Percentiles rank a stretch among this genome's conserved stretches.
Conservation (phyloP, 1,284 basidiomycete genomes). For the Boletellus deceptivus region DNA sequence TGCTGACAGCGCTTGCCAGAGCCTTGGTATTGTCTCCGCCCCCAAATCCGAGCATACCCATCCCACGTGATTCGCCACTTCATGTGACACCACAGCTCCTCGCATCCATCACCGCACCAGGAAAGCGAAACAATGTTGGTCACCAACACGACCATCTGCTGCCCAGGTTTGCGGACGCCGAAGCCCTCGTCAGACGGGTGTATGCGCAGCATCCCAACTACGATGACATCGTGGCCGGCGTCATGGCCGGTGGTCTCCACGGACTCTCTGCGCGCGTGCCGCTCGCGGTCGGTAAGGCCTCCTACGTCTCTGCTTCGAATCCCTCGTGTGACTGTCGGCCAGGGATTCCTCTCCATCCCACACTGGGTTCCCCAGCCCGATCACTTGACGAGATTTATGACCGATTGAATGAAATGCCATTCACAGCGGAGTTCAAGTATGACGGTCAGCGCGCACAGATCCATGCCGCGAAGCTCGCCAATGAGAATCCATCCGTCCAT, state of each 20-base stretch:
- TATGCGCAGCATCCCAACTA: conserved; percentile 91
- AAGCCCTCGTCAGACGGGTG: conserved; percentile 67
- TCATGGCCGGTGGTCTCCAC: conserved; percentile 62
- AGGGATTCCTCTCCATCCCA: conserved; percentile 72
- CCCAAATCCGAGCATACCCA: conserved; percentile 18
- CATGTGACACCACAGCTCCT: conserved; percentile 42
- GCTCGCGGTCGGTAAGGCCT: conserved; percentile 66
- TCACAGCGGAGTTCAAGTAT: conserved; percentile 82
- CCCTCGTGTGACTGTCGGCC: conserved; percentile 11
- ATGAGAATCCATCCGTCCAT: conserved; percentile 50
- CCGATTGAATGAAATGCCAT: conserved; percentile 64
- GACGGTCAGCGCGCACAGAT: conserved; percentile 89
- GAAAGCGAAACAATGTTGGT: conserved; percentile 43
- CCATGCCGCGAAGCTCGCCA: conserved; percentile 56
- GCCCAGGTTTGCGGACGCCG: conserved; percentile 51
- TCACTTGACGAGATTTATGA: conserved; percentile 84
- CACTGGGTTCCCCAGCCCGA: conserved; percentile 81
- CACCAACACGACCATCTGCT: conserved; percentile 45
- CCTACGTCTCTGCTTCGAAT: conserved; percentile 33
- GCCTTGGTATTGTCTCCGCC: conserved; percentile 70
- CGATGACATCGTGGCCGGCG: conserved; percentile 69
- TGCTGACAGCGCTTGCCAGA: conserved; percentile 81
- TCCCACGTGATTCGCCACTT: conserved; percentile 32
- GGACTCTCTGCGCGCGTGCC: conserved; percentile 65
- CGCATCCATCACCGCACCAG: conserved; percentile 36